Evolutionary conservation across 768 basidiomycete species (phyloP).

Genomic region (Lactarius tabidus): DNA sequence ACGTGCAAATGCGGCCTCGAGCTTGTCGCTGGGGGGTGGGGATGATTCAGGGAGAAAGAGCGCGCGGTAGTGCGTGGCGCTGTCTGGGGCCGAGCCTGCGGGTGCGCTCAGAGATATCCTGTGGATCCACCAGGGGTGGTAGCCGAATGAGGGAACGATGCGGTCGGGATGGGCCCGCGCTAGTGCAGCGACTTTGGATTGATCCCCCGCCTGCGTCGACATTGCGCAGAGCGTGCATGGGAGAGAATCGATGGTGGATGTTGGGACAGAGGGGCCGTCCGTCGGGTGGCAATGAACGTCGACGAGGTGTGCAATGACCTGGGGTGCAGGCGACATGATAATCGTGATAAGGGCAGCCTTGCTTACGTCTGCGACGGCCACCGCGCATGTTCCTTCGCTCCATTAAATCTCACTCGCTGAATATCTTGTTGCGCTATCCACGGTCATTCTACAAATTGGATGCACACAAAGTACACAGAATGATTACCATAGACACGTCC

Average conservation of each 20-base stretch:
- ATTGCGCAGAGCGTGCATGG: constrained; percentile 78
- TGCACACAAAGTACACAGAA: constrained; percentile 4
- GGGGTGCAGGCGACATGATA: constrained; percentile 28
- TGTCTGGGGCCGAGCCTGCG: constrained; percentile 40
- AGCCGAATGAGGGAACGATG: constrained; percentile 87
- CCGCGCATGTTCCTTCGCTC: constrained; percentile 4
- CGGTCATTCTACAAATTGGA: neutral
- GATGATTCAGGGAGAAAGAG: constrained; percentile 53
- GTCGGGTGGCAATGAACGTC: constrained; percentile 95
- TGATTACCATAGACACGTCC: constrained; percentile 30
- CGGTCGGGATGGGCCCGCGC: constrained; percentile 57
- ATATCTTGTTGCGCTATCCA: neutral
- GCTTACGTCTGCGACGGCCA: constrained; percentile 1
- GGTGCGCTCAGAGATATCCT: constrained; percentile 50
- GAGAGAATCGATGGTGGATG: constrained; percentile 48
- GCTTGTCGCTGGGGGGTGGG: constrained; percentile 23
- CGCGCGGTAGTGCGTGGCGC: constrained; percentile 58
- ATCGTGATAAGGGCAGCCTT: neutral
- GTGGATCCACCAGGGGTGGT: constrained; percentile 94
- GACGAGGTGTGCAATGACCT: constrained; percentile 62
- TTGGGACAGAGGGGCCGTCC: constrained; percentile 49
- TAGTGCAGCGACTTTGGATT: constrained; percentile 62
- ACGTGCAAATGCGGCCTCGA: constrained; percentile 44
- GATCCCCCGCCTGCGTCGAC: constrained; percentile 65
- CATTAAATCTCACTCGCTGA: neutral